A percentile compares a stretch with the other conserved stretches of the same genome.
phyloP scores from a whole-genome alignment of 140 eudicot species.

The Stevia rebaudiana region DNA sequence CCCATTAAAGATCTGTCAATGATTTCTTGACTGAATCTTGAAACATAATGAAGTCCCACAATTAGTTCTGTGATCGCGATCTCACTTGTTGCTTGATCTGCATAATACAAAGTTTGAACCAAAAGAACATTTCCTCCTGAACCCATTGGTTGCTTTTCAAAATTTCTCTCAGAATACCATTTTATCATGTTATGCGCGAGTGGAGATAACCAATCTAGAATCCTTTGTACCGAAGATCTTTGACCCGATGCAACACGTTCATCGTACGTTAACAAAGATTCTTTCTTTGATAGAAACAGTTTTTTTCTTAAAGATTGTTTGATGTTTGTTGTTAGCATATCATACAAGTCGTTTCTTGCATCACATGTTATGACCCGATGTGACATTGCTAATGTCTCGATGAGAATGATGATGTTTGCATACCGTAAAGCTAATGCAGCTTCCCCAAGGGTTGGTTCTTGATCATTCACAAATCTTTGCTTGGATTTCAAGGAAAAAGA shows the following conservation, averaged over 20 bases:
- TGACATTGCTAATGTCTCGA: conserved; percentile 68
- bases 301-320: conserved; percentile 52
- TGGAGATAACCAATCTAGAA: conserved; percentile 89
- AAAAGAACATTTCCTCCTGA: conserved; percentile 54
- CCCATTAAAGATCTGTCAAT: conserved; percentile 36
- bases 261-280: conserved; percentile 39
- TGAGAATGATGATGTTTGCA: conserved; percentile 62
- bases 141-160: conserved; percentile 61
- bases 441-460: conserved; percentile 57
- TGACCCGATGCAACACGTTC: conserved; percentile 54
- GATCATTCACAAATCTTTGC: conserved; percentile 32
- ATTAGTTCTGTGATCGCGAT: conserved; percentile 69
- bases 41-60: conserved; percentile 72
- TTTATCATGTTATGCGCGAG: conserved; percentile 85
- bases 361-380: conserved; percentile 63
- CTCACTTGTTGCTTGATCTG: conserved; percentile 68
- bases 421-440: conserved; percentile 77
- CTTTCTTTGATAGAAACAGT: conserved; percentile 36
- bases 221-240: conserved; percentile 44
- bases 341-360: conserved; percentile 80
- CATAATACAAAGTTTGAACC: conserved; percentile 80
- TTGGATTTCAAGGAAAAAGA: conserved; percentile 29
- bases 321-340: conserved; percentile 64
- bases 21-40: conserved; percentile 39
- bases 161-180: conserved; percentile 84